Conservation (phyloP, 495 filamentous ascomycete genomes). For the Bryoglossum gracile region DNA sequence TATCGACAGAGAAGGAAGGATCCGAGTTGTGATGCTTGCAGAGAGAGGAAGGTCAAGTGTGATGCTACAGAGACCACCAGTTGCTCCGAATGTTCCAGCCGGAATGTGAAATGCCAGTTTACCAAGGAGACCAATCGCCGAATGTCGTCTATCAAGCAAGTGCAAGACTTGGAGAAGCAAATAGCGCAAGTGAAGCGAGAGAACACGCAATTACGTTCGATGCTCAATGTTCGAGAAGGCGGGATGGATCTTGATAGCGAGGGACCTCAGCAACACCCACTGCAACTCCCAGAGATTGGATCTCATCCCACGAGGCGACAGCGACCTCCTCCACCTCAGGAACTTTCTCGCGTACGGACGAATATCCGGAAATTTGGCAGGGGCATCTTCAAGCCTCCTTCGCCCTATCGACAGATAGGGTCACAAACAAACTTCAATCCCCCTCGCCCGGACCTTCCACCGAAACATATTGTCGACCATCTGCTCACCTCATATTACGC, state of each 20-base stretch:
- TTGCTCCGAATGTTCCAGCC: constrained; percentile 92
- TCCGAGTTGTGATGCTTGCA: constrained; percentile 94
- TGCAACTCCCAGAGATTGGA: constrained; percentile 65
- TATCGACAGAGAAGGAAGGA: constrained; percentile 94
- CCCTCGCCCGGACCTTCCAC: constrained; percentile 58
- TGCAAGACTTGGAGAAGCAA: constrained; percentile 94
- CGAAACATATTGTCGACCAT: constrained; percentile 62
- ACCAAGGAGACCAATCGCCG: constrained; percentile 98
- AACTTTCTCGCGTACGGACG: constrained; percentile 61
- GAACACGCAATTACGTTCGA: constrained; percentile 60
- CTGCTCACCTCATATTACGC: constrained; percentile 70
- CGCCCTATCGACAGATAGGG: constrained; percentile 55
- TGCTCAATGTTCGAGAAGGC: constrained; percentile 41
- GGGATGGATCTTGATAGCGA: constrained; percentile 58
- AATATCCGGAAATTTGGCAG: constrained; percentile 68
- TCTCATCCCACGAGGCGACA: constrained; percentile 55
- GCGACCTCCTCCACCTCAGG: constrained; percentile 51
- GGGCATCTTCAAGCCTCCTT: constrained; percentile 77
- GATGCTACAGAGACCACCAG: constrained; percentile 93
- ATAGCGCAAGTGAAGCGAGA: constrained; percentile 67
- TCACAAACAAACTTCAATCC: constrained; percentile 44
- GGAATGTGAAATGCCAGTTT: constrained; percentile 95
- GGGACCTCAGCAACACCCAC: constrained; percentile 44
- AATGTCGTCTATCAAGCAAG: constrained; percentile 99
- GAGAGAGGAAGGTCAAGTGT: constrained; percentile 98